Base-by-base conservation (phyloP, 2,329 filamentous ascomycete species). In the Neonectria neomacrospora region DNA sequence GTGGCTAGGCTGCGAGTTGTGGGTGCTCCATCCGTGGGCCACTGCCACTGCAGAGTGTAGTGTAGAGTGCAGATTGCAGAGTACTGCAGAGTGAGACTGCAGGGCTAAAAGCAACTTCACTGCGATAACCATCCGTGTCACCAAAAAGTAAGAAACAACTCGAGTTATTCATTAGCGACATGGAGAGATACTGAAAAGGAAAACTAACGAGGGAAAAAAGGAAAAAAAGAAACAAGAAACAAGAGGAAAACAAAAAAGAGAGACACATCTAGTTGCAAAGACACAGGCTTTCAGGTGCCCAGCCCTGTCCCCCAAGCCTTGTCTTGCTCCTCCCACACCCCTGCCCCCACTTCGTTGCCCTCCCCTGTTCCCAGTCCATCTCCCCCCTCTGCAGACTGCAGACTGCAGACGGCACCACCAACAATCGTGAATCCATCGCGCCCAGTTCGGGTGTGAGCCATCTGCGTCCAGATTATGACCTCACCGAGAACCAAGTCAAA, bases 51-150 rank as follows among this genome's bases (percentile, higher is more conserved):
- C n/a, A n/a, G n/a, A n/a, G n/a, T n/a, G n/a, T n/a, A n/a, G n/a
- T n/a, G n/a, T n/a, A n/a, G n/a, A n/a, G n/a, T n/a, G n/a, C n/a
- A n/a, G n/a, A n/a, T n/a, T n/a, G 37, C n/a, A 41, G n/a, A 47
- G 18, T 9, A 47, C 18, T 10, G 20, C 34, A 52, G 63, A 57
- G 30, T n/a, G 34, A 32, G 30, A 11, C 30, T 32, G 30, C 61
- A 69, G 70, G 55, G 63, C 58, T 73, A 66, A 67, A 67, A 66
- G 64, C 58, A 70, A 68, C 61, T 60, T 68, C 66, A 69, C 59
- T 56, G 62, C 58, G 63, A 58, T 44, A 47, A 39, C 30, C 37
- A 47, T 8, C 28, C n/a, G 39, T 14, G 34, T 28, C 48, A 34
- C 26, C 28, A 54, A 54, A 22, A 55, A 37, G 47, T 44, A 28